phyloP scores from a whole-genome alignment of 176 grass and related monocot genomes.

The Oryza brachyantha region DNA sequence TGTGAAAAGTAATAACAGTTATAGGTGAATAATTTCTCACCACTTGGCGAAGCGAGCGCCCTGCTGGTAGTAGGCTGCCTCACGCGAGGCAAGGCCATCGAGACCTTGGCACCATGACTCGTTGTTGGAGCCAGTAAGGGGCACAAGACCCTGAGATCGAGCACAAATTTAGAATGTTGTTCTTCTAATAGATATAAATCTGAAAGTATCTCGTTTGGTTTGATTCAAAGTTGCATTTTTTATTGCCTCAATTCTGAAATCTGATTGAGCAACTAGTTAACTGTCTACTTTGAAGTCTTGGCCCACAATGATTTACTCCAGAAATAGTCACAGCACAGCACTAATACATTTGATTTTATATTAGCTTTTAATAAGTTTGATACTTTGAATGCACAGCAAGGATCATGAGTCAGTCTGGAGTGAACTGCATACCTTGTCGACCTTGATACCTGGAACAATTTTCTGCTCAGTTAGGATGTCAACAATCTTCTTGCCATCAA shows the following conservation, averaged over 20 bases:
- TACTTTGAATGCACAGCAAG: neutral
- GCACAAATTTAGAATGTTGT: conserved; percentile 5
- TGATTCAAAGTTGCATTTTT: neutral
- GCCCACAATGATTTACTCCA: neutral
- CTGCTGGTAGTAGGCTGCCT: conserved; percentile 92
- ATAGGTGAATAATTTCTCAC: conserved; percentile 43
- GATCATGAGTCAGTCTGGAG: neutral
- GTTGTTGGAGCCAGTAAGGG: conserved; percentile 82
- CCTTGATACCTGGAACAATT: conserved; percentile 95
- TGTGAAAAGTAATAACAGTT: neutral
- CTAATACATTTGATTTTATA: neutral
- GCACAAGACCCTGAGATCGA: conserved; percentile 80
- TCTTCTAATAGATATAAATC: neutral
- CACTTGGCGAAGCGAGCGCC: conserved; percentile 98
- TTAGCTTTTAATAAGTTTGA: neutral
- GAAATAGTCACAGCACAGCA: neutral
- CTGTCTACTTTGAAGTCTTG: neutral
- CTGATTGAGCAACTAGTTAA: too few relatives aligned
- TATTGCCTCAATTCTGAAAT: neutral
- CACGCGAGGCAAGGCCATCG: conserved; percentile 91
- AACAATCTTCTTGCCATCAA: conserved; percentile 96
- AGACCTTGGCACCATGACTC: conserved; percentile 99
- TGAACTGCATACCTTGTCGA: conserved; percentile 74
- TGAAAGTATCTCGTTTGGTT: neutral
- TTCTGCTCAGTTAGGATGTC: conserved; percentile 78